Percentiles rank a stretch among this genome's conserved stretches.
Evolutionary conservation across 1,139 yeast species (phyloP).

Genomic region (Arxiozyma bovina): DNA sequence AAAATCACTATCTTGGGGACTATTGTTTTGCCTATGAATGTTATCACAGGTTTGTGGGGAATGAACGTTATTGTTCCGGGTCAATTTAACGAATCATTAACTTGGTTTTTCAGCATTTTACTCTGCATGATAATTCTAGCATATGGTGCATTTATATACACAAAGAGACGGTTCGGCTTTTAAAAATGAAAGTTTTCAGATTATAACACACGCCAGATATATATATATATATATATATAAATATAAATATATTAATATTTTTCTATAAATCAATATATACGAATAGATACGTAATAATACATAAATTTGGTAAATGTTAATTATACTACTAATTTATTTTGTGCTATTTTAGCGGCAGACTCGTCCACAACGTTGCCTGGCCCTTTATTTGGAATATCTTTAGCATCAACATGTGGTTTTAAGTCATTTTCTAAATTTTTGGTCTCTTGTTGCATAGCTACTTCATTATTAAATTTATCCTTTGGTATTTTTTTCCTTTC

Average conservation of each 20-base stretch:
- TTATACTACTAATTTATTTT: too few species aligned
- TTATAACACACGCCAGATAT: background rate
- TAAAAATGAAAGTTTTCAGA: background rate
- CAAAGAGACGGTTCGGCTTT: conserved; percentile 35
- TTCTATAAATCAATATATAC: too few species aligned
- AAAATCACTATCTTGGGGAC: conserved; percentile 92
- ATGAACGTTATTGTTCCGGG: conserved; percentile 98
- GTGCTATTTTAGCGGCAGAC: background rate
- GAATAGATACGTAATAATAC: background rate
- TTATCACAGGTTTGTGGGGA: conserved; percentile 96
- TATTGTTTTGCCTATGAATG: conserved; percentile 85
- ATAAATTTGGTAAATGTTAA: background rate
- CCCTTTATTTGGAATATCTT: conserved; percentile 2
- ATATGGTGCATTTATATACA: conserved; percentile 37
- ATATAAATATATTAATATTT: background rate
- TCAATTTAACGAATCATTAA: conserved; percentile 59
- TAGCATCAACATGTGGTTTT: conserved; percentile 10
- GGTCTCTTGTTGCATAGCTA: conserved; percentile 30
- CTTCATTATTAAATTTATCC: conserved; percentile 24
- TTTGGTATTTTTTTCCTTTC: conserved; percentile 10
- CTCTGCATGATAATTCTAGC: conserved; percentile 39
- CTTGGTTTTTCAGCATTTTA: conserved; percentile 65
- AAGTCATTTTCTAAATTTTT: conserved; percentile 24
- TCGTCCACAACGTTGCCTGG: background rate
- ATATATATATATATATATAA: background rate